A percentile compares a stretch with the other conserved stretches of the same genome.
Evolutionary conservation across 805 yeast species (phyloP).

Genomic region (Starmerella floris): DNA sequence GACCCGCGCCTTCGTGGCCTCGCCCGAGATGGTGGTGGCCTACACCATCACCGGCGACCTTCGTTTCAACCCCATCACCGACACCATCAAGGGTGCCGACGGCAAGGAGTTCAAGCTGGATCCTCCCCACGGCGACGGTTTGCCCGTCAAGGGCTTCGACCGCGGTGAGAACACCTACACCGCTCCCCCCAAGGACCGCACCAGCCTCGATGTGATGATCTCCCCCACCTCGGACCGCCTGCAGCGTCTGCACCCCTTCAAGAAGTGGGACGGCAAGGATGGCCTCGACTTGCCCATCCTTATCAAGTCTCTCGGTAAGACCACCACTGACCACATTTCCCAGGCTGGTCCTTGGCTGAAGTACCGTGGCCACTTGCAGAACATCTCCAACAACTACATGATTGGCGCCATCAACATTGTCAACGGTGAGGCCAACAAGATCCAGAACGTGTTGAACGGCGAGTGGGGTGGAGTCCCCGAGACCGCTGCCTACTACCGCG

Average conservation of each 20-base stretch:
- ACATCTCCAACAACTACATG: constrained; percentile 98
- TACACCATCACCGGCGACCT: constrained; percentile 93
- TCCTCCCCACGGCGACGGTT: constrained; percentile 82
- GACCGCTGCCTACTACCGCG: constrained; percentile 90
- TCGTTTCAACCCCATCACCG: constrained; percentile 91
- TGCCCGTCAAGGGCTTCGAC: constrained; percentile 82
- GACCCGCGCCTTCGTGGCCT: constrained; percentile 92
- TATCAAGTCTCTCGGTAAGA: constrained; percentile 92
- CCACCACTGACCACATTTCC: constrained; percentile 98
- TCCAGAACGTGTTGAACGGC: constrained; percentile 85
- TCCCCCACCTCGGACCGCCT: constrained; percentile 90
- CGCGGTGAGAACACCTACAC: constrained; percentile 91
- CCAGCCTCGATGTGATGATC: constrained; percentile 57
- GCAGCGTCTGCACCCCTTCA: constrained; percentile 86
- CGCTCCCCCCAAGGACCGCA: constrained; percentile 88
- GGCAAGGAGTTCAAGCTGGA: constrained; percentile 82
- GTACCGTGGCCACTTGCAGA: constrained; percentile 98
- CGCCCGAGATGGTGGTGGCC: constrained; percentile 93
- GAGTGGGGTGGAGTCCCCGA: constrained; percentile 92
- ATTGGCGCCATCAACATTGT: constrained; percentile 98
- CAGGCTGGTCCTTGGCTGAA: constrained; percentile 99
- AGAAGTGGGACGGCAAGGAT: constrained; percentile 94
- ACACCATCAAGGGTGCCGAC: constrained; percentile 70
- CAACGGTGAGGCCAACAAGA: constrained; percentile 84
- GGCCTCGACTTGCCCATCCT: constrained; percentile 78